Conservation (phyloP, 768 basidiomycete genomes). For the Kwoniella botswanensis region DNA sequence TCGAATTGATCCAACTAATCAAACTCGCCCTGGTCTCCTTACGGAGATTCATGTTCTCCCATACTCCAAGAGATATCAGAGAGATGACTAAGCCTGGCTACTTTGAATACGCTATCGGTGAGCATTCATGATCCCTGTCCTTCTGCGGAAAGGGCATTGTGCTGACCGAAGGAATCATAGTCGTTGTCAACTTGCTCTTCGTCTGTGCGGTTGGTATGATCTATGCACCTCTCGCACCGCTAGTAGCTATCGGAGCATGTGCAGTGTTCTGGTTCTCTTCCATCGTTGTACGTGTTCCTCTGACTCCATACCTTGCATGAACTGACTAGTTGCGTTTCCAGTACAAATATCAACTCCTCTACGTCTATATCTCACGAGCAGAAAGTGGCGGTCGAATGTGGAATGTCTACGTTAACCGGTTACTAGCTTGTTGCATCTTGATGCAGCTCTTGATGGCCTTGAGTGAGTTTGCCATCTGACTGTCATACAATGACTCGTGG, state of each 20-base stretch:
- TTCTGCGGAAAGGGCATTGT: constrained; percentile 64
- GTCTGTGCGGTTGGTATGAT: constrained; percentile 92
- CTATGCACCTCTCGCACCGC: constrained; percentile 91
- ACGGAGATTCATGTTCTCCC: constrained; percentile 55
- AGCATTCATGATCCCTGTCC: not conserved
- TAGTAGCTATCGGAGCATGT: constrained; percentile 81
- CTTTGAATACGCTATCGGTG: constrained; percentile 42
- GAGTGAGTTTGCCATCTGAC: constrained; percentile 65
- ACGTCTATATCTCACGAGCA: constrained; percentile 83
- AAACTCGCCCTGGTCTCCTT: constrained; percentile 68
- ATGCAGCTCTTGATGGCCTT: constrained; percentile 75
- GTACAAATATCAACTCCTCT: constrained; percentile 94
- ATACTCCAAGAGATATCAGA: constrained; percentile 58
- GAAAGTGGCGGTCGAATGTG: constrained; percentile 94
- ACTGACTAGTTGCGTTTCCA: not conserved
- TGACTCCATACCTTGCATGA: not conserved
- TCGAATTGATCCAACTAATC: constrained; percentile 93
- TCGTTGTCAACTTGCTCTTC: constrained; percentile 65
- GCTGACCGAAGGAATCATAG: constrained; percentile 59
- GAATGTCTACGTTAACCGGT: constrained; percentile 91
- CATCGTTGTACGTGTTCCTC: constrained; percentile 43
- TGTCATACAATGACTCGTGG: not conserved
- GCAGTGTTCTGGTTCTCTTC: constrained; percentile 76
- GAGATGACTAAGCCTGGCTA: constrained; percentile 57
- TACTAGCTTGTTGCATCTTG: constrained; percentile 74